Conservation (phyloP, 1,139 yeast genomes). For the Pichia sp. region DNA sequence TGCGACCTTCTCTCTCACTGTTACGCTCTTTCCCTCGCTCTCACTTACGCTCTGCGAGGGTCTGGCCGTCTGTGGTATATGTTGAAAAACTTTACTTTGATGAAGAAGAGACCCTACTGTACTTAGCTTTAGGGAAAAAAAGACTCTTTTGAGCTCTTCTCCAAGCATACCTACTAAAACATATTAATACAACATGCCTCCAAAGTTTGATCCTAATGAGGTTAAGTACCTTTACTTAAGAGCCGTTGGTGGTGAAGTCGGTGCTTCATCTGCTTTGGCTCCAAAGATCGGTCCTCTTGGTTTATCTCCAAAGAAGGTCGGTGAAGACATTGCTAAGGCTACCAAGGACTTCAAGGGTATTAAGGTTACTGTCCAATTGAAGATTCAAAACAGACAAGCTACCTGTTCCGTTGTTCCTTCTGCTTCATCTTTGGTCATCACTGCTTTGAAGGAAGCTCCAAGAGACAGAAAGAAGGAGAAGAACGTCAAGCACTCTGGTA, state of each 20-base stretch:
- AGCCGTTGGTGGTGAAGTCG: constrained; percentile 99
- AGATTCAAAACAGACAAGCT: constrained; percentile 99
- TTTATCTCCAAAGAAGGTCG: constrained; percentile 99
- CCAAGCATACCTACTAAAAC: background rate
- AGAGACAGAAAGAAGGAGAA: constrained; percentile 99
- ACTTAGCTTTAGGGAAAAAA: background rate
- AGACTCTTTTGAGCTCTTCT: background rate
- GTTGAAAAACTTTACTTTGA: background rate
- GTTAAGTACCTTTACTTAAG: constrained; percentile 98
- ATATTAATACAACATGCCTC: constrained; percentile 56
- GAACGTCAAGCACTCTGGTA: constrained; percentile 99
- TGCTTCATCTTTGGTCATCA: constrained; percentile 97
- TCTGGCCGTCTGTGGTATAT: background rate
- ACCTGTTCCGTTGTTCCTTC: constrained; percentile 98
- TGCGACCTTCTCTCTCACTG: background rate
- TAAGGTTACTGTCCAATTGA: constrained; percentile 97
- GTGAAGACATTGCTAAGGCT: constrained; percentile 99
- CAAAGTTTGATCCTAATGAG: constrained; percentile 98
- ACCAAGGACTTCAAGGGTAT: constrained; percentile 99
- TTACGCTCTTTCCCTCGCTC: background rate
- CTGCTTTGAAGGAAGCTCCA: constrained; percentile 99
- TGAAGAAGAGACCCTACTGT: background rate
- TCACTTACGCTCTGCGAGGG: background rate
- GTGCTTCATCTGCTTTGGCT: constrained; percentile 99
- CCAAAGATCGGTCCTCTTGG: constrained; percentile 99